Evolutionary conservation across 2,329 filamentous ascomycete genomes (phyloP), one percentile per base, ranked within the genome.

Genomic region (Colletotrichum cereale): DNA sequence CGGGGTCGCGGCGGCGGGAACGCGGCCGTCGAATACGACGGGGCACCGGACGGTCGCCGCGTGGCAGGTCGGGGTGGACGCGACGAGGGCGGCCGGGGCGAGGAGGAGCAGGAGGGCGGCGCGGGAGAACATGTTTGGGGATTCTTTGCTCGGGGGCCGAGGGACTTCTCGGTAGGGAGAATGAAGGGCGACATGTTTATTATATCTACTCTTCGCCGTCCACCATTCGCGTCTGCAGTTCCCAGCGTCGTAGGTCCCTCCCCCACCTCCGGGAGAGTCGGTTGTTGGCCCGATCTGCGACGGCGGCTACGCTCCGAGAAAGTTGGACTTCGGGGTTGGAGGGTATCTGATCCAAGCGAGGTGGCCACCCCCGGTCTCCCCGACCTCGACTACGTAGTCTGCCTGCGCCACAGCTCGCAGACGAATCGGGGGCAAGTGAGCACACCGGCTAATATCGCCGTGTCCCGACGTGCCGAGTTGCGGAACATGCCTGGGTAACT

Each of bases 21-120:
- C 73, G 60, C 81, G 80, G 47, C 81, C 81, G 76, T 82, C 80
- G 71, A 83, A 79, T 66, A 82, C 71, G 63, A 82, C 57, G 60
- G 81, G 80, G 74, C 81, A 82, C 58, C 76, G 76, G 67, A 78
- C 67, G 12, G 34, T 16, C 12, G 68, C 52, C 4, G 66, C 50
- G 18, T 47, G 21, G 44, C 68, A 71, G 24, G 6, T 8, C 2
- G 48, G 38, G 14, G 52, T 16, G 3, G 55, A 34, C 5, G 63
- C 50, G 12, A 60, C 55, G 34, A 68, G 44, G 29, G 63, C 40
- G 8, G 18, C 26, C 5, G 31, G 18, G 3, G 66, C 24, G 40
- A 66, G 56, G 34, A 66, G 56, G 48, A 66, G 62, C 24, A 66
- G 26, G 62, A 64, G 34, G 29, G 40, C 6, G 34, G 29, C 29